Conservation (phyloP, 176 grass and related monocot species). For the Dactylis glomerata region DNA sequence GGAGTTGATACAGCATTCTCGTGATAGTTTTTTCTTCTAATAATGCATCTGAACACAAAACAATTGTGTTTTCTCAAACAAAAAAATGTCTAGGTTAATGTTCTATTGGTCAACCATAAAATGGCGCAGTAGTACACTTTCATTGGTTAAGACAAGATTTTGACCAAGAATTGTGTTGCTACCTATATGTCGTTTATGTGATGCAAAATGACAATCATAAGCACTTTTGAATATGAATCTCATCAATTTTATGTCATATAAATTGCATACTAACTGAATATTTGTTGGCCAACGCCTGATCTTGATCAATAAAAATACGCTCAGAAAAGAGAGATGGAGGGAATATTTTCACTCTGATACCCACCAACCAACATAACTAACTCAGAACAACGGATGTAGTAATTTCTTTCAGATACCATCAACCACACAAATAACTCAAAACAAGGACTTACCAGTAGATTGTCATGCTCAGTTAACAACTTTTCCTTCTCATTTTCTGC, state of each 20-base stretch:
- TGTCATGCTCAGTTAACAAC: constrained; percentile 46
- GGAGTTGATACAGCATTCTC: not conserved
- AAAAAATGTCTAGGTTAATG: not conserved
- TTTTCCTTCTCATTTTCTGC: constrained; percentile 41
- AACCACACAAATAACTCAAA: constrained; percentile 8
- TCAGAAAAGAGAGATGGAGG: not conserved
- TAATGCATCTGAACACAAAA: not conserved
- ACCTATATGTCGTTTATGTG: not conserved
- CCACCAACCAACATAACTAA: not conserved
- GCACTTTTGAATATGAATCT: not conserved
- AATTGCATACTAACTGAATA: not conserved
- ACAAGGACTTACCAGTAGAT: constrained; percentile 51
- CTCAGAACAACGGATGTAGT: not conserved
- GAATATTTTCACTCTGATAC: not conserved
- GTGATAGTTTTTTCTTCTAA: not conserved
- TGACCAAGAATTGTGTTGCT: not conserved
- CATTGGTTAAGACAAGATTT: not conserved
- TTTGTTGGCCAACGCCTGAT: not conserved
- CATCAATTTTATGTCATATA: not conserved
- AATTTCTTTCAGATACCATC: not conserved
- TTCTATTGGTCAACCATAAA: not conserved
- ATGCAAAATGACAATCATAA: not conserved
- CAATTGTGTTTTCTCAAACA: not conserved
- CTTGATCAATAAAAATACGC: not conserved
- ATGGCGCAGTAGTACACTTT: not conserved